Base-by-base conservation (phyloP, 2,329 filamentous ascomycete species). In the Spiromastix sp. region DNA sequence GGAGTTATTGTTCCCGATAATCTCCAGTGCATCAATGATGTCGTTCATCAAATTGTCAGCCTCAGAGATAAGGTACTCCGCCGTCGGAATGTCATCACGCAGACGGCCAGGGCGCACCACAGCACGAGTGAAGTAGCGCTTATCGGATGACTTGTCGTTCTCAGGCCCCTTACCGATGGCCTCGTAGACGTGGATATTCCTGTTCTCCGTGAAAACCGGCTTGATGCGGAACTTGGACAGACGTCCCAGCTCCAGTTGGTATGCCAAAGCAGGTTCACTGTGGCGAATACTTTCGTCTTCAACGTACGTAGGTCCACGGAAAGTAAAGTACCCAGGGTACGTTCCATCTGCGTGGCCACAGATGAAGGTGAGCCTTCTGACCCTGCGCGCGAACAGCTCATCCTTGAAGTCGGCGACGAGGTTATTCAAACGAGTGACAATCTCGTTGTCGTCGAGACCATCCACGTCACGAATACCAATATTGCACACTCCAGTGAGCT, bases 141-240 rank as follows among this genome's bases (percentile, higher is more conserved):
- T 95, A 50, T 68, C 65, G 37, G 64, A 54, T 16, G 63, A 57
- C 48, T 66, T 67, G 64, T 98, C 91, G 38, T 84, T 87, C 57
- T 95, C 87, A 25, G 87, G 82, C 32, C 83, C 83, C 71, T 95
- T 98, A 55, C 91, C 91, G 51, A 93, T 70, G 47, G 85, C 91
- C 70, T 96, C 87, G 64, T 96, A 98, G 41, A 98, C 87, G 69
- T 98, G 91, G 46, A 98, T 95, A 65, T 93, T 96, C 56, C 93
- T 83, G 71, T 98, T 98, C 65, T 96, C 87, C 0, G 91, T 96
- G 67, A 98, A 98, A 34, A 98, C 86, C 2, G 91, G 89, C 68
- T 87, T 93, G 66, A 96, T 93, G 67, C 86, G 80, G 76, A 98
- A 98, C 68, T 95, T 96, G 54, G 82, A 83, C 19, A 98, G 76